phyloP scores from a whole-genome alignment of 1,139 yeast genomes.

The Kodamaea sp. region DNA sequence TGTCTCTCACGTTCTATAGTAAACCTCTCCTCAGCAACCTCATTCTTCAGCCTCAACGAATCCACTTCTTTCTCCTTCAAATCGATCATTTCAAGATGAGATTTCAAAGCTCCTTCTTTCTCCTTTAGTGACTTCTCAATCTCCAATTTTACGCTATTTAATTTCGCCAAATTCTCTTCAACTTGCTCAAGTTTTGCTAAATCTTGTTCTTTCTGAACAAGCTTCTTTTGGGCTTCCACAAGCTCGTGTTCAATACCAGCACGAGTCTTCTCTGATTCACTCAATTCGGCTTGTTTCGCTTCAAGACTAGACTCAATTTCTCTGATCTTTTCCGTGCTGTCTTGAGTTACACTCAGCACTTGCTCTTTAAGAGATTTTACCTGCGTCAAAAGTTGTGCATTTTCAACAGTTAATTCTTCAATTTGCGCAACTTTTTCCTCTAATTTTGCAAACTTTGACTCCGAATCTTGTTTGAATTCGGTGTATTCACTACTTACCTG shows the following conservation, averaged over 20 bases:
- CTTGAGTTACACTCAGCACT: not conserved
- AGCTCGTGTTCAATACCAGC: not conserved
- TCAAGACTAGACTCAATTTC: not conserved
- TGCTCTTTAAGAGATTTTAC: not conserved
- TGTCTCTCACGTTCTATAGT: not conserved
- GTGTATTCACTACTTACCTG: slow-evolving; percentile 3
- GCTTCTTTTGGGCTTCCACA: not conserved
- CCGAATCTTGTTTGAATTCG: slow-evolving; percentile 1
- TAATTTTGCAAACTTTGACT: slow-evolving; percentile 10
- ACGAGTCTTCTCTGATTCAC: slow-evolving; percentile 7
- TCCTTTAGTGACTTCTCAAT: not conserved
- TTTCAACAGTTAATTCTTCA: not conserved
- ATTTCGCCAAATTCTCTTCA: not conserved
- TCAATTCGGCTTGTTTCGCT: slow-evolving; percentile 15
- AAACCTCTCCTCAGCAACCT: not conserved
- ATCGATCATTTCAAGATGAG: not conserved
- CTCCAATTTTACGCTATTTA: not conserved
- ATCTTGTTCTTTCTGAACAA: not conserved
- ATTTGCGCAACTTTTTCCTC: slow-evolving; percentile 17
- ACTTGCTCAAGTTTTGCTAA: slow-evolving; percentile 1
- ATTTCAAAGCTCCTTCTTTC: not conserved
- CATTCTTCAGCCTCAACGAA: not conserved
- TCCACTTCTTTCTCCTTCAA: not conserved
- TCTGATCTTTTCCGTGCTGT: too few species aligned
- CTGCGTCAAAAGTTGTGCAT: not conserved